A percentile compares a stretch with the other conserved stretches of the same genome.
Conservation (phyloP, 2,329 filamentous ascomycete genomes). For the Neonectria ditissima region DNA sequence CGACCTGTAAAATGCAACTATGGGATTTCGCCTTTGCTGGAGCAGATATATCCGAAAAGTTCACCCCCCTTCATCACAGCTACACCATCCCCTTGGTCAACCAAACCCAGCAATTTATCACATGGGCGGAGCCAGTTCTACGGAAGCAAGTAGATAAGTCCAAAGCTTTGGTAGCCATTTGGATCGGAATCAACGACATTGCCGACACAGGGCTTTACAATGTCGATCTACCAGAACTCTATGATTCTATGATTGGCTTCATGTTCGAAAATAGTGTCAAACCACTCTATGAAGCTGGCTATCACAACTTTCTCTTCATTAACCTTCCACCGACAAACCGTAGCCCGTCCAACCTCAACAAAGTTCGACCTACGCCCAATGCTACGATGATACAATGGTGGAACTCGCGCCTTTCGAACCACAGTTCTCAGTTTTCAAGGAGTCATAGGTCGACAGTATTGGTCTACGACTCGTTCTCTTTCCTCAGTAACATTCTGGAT, state of each 20-base stretch:
- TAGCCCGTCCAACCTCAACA: slow-evolving; percentile 2
- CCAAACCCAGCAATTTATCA: slow-evolving; percentile 27
- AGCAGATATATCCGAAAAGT: slow-evolving; percentile 9
- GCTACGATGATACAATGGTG: slow-evolving; percentile 18
- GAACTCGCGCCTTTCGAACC: slow-evolving; percentile 10
- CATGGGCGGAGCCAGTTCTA: slow-evolving; percentile 21
- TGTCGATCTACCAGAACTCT: slow-evolving; percentile 7
- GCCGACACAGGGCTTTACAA: not conserved
- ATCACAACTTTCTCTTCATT: slow-evolving; percentile 21
- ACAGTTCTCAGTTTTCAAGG: slow-evolving; percentile 7
- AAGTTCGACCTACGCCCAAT: not conserved
- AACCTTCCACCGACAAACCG: slow-evolving; percentile 23
- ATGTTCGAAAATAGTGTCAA: slow-evolving; percentile 15
- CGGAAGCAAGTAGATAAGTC: slow-evolving; percentile 8
- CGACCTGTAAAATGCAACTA: slow-evolving; percentile 17
- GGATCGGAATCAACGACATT: slow-evolving; percentile 29
- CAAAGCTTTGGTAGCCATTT: slow-evolving; percentile 21
- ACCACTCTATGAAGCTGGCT: slow-evolving; percentile 19
- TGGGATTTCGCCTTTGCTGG: slow-evolving; percentile 29
- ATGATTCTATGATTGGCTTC: slow-evolving; percentile 16
- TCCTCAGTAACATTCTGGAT: slow-evolving; percentile 17
- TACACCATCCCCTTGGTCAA: slow-evolving; percentile 23
- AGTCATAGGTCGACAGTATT: slow-evolving; percentile 6
- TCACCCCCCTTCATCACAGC: slow-evolving; percentile 19
- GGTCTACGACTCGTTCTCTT: slow-evolving; percentile 21